Evolutionary conservation across 345 rosid genomes (phyloP).

Genomic region (Hibiscus mutabilis): DNA sequence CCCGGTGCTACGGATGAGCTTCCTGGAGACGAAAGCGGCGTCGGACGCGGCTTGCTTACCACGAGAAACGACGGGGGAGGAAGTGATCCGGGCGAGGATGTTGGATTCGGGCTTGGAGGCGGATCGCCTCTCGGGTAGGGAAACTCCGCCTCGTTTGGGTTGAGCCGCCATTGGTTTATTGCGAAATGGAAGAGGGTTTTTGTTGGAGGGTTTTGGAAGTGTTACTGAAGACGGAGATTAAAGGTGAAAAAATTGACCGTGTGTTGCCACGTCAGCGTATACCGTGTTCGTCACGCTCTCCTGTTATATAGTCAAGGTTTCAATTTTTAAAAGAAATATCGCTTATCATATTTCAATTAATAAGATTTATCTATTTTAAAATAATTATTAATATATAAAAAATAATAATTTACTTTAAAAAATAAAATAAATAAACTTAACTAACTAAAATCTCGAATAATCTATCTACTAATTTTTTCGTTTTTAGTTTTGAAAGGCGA

Average conservation of each 20-base stretch:
- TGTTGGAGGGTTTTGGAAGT: not conserved
- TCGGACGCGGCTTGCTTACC: constrained; percentile 29
- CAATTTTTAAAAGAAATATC: too few species aligned
- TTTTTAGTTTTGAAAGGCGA: too few species aligned
- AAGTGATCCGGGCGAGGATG: constrained; percentile 24
- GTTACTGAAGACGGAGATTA: not conserved
- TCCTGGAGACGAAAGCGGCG: constrained; percentile 56
- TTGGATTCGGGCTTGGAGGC: constrained; percentile 22
- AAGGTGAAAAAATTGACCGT: not conserved
- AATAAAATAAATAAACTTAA: too few species aligned
- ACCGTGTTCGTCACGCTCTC: not conserved
- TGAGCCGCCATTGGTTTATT: constrained; percentile 5
- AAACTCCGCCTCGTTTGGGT: constrained; percentile 47
- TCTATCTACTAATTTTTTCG: too few species aligned
- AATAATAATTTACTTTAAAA: too few species aligned
- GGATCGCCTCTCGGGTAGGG: constrained; percentile 34
- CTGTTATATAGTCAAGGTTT: not conserved
- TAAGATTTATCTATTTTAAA: too few species aligned
- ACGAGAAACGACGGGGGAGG: constrained; percentile 33
- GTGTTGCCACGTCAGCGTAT: not conserved
- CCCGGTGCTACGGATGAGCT: constrained; percentile 70
- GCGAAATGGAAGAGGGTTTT: not conserved
- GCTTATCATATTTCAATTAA: too few species aligned
- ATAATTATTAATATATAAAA: too few species aligned
- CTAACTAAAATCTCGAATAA: too few species aligned